Evolutionary conservation across 805 yeast genomes (phyloP).

Genomic region (Yarrowia divulgata): DNA sequence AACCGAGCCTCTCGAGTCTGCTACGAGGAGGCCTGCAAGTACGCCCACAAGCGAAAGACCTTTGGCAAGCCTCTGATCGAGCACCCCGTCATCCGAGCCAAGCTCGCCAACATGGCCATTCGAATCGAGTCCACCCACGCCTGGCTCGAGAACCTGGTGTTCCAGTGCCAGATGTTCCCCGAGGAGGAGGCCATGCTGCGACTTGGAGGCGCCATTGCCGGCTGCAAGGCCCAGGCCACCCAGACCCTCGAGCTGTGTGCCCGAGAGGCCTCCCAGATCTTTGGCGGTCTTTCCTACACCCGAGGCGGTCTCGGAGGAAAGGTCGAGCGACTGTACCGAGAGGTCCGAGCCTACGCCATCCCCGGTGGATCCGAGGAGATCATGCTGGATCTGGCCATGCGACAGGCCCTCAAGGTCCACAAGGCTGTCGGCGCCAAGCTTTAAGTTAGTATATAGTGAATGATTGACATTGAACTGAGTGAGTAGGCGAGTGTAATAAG

Average conservation of each 20-base stretch:
- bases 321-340: slow-evolving; percentile 55
- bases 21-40: slow-evolving; percentile 52
- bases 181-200: slow-evolving; percentile 51
- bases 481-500: too few species aligned
- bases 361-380: slow-evolving; percentile 58
- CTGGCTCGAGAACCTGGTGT: slow-evolving; percentile 52
- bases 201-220: slow-evolving; percentile 56
- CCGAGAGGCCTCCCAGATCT: slow-evolving; percentile 55
- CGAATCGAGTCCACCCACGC: slow-evolving; percentile 53
- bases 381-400: slow-evolving; percentile 54
- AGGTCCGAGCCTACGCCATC: slow-evolving; percentile 56
- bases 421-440: slow-evolving; percentile 53
- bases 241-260: slow-evolving; percentile 55
- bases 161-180: slow-evolving; percentile 49
- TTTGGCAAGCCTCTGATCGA: slow-evolving; percentile 54
- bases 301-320: slow-evolving; percentile 56
- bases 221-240: slow-evolving; percentile 53
- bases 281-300: slow-evolving; percentile 55
- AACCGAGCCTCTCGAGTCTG: slow-evolving; percentile 52
- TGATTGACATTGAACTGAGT: neutral
- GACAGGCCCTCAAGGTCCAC: slow-evolving; percentile 54
- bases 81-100: slow-evolving; percentile 55
- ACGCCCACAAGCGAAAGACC: slow-evolving; percentile 54
- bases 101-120: slow-evolving; percentile 54
- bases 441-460: slow-evolving; percentile 43